Percentiles rank a stretch among this genome's conserved stretches.
These are phyloP conservation scores for Venturia aucupariae DNA, from an alignment of 2,329 filamentous ascomycete genomes.

Conservation along the genomic window DNA sequence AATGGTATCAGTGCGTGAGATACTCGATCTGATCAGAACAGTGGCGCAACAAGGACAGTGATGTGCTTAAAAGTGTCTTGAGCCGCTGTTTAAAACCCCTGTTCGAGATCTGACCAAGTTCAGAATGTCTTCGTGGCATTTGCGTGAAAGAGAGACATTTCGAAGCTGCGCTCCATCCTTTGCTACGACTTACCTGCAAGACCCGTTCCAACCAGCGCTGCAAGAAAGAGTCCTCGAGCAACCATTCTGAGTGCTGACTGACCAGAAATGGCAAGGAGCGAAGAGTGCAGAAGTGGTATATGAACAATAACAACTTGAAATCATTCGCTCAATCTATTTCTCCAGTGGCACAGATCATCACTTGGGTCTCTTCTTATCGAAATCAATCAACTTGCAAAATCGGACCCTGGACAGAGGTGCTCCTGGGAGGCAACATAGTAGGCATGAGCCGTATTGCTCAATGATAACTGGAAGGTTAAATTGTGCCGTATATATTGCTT, in stretches of 20 bases:
- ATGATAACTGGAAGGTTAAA: background rate
- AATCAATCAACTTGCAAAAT: background rate
- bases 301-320: background rate
- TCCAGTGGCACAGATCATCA: no score
- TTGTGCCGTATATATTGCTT: background rate
- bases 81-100: background rate
- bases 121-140: background rate
- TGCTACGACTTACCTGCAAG: background rate
- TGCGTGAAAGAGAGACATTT: no score
- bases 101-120: background rate
- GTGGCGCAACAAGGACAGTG: background rate
- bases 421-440: background rate
- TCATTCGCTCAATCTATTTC: background rate
- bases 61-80: background rate
- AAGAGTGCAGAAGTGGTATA: background rate
- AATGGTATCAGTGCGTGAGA: background rate
- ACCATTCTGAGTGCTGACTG: background rate
- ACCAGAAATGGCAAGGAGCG: background rate
- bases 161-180: background rate
- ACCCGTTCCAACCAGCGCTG: background rate
- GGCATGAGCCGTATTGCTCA: background rate
- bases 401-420: background rate
- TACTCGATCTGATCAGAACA: no score
- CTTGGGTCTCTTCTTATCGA: no score
- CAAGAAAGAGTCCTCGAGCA: slow-evolving; percentile 1